Conservation (phyloP, 2,329 filamentous ascomycete species). For the Westerdykella sp. region DNA sequence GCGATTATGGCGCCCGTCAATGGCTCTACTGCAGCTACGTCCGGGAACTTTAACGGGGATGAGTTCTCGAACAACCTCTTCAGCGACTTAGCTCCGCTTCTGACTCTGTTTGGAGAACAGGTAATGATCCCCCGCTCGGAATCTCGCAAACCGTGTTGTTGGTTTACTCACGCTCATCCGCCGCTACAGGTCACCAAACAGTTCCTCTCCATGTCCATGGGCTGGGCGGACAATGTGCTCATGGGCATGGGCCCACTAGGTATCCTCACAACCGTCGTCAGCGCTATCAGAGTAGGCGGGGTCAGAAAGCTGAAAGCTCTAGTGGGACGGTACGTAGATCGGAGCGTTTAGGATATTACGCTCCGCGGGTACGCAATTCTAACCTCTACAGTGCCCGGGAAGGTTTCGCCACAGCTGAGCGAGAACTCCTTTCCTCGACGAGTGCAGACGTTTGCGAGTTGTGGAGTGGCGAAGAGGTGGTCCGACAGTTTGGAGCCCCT, state of each 20-base stretch:
- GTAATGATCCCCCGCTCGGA: constrained; percentile 6
- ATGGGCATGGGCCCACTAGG: constrained; percentile 22
- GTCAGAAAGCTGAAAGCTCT: constrained; percentile 8
- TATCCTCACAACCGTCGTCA: constrained; percentile 18
- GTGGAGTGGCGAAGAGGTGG: constrained; percentile 15
- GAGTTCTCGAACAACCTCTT: constrained; percentile 34
- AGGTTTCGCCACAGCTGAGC: constrained; percentile 12
- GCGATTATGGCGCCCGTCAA: background rate
- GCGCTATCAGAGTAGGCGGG: constrained; percentile 20
- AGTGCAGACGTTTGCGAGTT: constrained; percentile 24
- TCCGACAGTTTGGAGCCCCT: constrained; percentile 4
- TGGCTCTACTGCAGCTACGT: background rate
- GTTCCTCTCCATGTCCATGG: constrained; percentile 34
- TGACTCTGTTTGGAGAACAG: constrained; percentile 37
- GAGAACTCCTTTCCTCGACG: constrained; percentile 27
- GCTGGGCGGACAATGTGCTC: constrained; percentile 15
- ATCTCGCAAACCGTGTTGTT: no score
- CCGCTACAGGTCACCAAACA: constrained; percentile 25
- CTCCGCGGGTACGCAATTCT: no score
- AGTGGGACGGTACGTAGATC: constrained; percentile 15
- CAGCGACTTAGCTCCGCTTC: constrained; percentile 30
- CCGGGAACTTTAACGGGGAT: background rate
- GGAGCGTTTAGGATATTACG: no score
- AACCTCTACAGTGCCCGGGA: constrained; percentile 3
- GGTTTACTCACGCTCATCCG: no score